Base-by-base conservation (phyloP, 176 grass and related monocot genomes). In the Oryza meyeriana region DNA sequence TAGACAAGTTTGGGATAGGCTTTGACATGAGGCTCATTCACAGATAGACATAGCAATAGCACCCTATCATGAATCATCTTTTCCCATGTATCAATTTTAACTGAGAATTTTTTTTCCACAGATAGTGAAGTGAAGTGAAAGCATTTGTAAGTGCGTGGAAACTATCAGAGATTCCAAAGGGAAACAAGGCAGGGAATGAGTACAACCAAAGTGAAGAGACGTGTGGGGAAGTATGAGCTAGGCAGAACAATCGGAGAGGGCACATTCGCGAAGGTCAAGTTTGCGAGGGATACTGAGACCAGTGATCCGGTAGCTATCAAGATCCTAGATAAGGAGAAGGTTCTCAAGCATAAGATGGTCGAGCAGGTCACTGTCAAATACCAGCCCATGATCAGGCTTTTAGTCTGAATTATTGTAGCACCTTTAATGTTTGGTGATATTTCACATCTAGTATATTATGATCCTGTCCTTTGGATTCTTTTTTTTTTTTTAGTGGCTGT, bases 161-260 rank as follows among this genome's bases (percentile, higher is more conserved):
- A 2, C 29, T 26, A n/a, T n/a, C 61, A 14, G 71, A 74, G 39
- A 16, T 61, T 81, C 18, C 78, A 8, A 1, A 22, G 47, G 47
- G 24, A 9, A 32, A 75, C 32, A 79, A 79, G 48, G 61, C 84
- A 71, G 67, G 74, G 81, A 38, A 98, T 98, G 95, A 87, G 82
- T 80, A 74, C 92, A 27, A 72, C 75, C 65, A 99, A 93, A 78
- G 89, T 99, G 76, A 99, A 95, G 87, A 91, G 96, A 24, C 87
- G 83, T 84, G 96, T 95, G n/a, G 96, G 96, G 29, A 99, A 95
- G 82, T 99, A 93, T 88, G 96, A 99, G 72, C 88, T 99, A 2
- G 96, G 96, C 12, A 87, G 93, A 5, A 99, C 96, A 66, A 94
- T 99, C 29, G 96, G 96, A 0, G 96, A 99, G 74, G 96, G 96